phyloP scores from a whole-genome alignment of 2,329 filamentous ascomycete genomes.

The Aspergillus amoenus region DNA sequence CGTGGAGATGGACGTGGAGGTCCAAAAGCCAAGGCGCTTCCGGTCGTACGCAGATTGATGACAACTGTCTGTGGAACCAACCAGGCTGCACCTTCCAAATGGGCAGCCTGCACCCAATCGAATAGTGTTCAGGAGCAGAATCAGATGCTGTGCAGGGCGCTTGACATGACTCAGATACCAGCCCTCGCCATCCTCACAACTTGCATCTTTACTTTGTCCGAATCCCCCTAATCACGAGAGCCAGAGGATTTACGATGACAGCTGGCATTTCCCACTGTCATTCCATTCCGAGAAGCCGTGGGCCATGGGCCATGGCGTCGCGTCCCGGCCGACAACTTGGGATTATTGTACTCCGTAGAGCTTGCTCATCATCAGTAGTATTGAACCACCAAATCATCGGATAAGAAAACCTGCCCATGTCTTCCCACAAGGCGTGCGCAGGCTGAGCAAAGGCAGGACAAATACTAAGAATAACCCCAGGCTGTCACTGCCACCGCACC shows the following conservation, averaged over 20 bases:
- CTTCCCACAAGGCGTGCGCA: background rate
- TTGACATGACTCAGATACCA: constrained; percentile 8
- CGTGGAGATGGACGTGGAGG: background rate
- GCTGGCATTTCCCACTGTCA: no score
- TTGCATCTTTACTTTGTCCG: background rate
- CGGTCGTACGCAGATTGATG: constrained; percentile 3
- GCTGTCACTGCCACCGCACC: constrained; percentile 7
- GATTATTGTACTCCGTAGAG: no score
- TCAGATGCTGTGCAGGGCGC: constrained; percentile 6
- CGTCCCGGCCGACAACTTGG: background rate
- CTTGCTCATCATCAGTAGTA: background rate
- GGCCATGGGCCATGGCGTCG: background rate
- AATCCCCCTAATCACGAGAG: background rate
- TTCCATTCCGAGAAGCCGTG: no score
- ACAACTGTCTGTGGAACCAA: constrained; percentile 20
- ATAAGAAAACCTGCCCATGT: background rate
- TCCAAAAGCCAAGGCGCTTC: background rate
- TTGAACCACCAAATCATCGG: background rate
- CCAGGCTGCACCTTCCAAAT: constrained; percentile 14
- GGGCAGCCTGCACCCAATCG: constrained; percentile 4
- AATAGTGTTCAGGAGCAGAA: background rate
- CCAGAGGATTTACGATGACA: background rate
- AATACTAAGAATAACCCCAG: constrained; percentile 5
- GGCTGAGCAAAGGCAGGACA: constrained; percentile 7
- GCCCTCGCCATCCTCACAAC: background rate